Base-by-base conservation (phyloP, 306 rosid species). In the Cicer bijugum region DNA sequence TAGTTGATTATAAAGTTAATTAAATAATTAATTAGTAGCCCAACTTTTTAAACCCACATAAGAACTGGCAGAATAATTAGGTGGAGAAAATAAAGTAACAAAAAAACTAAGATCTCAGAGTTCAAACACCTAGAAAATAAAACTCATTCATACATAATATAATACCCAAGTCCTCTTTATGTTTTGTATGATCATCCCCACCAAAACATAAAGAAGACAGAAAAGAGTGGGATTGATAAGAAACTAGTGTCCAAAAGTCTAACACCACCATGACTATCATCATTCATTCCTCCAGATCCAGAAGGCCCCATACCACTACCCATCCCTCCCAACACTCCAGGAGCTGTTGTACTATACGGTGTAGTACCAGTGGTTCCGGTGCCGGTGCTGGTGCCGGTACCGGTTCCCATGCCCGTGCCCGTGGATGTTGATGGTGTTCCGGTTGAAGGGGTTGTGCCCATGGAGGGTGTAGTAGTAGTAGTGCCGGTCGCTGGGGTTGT, bases 251-350 rank as follows among this genome's bases (percentile, higher is more conserved):
- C 46, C 3, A 69, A 4, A 46, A 80, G 87, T 23, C 81, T 85
- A 10, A 75, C 45, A 10, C 86, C 96, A 60, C 80, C 86, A 47
- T 85, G 77, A 16, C 95, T 90, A 1, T 84, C 95, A 69, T 92
- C 98, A 0, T 88, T 89, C 47, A 87, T 75, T 79, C 96, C 95
- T 79, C 96, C 95, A 20, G 86, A 15, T 74, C 90, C 97, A 0
- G 96, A 79, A 45, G 98, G 98, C 35, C 88, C 89, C 75, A 88
- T 75, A 4, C 97, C 92, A 8, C 33, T 79, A 35, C 92, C 89
- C 8, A 85, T 89, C 16, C 97, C 97, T 58, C 98, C 98, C 3
- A 88, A 75, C 45, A 87, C 94, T 14, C 96, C 96, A 0, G 89
- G 90, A 6, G 66, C 44, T 0, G 82, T 68, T 12, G 85, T 9